Base-by-base conservation (phyloP, 768 basidiomycete genomes). In the Calocybe gangraenosa region DNA sequence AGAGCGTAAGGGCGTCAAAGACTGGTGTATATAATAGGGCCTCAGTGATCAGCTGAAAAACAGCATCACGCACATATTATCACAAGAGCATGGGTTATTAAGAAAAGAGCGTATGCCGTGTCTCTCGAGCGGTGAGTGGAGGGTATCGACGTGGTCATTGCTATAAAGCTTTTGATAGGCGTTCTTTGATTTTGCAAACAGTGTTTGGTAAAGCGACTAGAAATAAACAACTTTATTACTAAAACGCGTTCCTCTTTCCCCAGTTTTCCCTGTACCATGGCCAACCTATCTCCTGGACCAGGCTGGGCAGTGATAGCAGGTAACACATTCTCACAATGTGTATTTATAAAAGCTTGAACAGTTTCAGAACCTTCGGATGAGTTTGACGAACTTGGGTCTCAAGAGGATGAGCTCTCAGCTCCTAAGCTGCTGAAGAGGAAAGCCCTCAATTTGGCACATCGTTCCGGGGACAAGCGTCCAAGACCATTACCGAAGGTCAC, bases 1-100 rank as follows among this genome's bases (percentile, higher is more conserved):
- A 58, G n/a, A 58, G 25, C 7, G 52, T 40, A 9, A 58, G 45
- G 34, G 48, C 44, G 41, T 58, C 57, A 44, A 58, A 50, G 39
- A 54, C 57, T 58, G 9, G 3, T 6, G 11, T 28, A 28, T 28
- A 6, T 5, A 28, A 28, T 28, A 28, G 11, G 25, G 11, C 6
- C 6, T 28, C 11, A 11, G 6, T 28, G 11, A 5, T 28, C 11
- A 11, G 25, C 11, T 5, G 25, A 28, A 28, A 28, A 11, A 28
- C 25, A 28, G 25, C 6, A 11, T 7, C 5, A 15, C 51, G 19
- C 38, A 58, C 56, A 57, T 3, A 53, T 37, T 10, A 55, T 42
- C 7, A 52, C 41, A 14, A 54, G 46, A 32, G 49, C 47, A 50
- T 47, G 51, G 21, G 54, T 55, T 31, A 52, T 21, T 2, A 56